Evolutionary conservation across 179 eudicot species (phyloP).

Genomic region (Sideroxylon spinosum): DNA sequence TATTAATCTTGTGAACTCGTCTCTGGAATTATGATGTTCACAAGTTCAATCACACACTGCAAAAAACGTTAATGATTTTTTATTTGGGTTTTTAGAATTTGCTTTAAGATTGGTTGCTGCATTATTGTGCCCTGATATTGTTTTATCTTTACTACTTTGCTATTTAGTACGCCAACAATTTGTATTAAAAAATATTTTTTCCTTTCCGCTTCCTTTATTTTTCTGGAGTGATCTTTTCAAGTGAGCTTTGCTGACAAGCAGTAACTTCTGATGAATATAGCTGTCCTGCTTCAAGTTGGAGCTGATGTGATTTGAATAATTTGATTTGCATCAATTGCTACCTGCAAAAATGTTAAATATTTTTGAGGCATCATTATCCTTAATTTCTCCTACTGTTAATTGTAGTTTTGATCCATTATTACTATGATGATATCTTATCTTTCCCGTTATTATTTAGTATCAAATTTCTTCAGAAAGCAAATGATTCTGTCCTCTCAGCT

Average conservation of each 20-base stretch:
- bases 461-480: neutral
- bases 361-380: neutral
- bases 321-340: neutral
- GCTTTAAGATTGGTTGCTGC: neutral
- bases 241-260: neutral
- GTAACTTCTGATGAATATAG: neutral
- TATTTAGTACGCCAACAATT: neutral
- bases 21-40: too few species aligned
- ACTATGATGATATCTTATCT: neutral
- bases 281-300: neutral
- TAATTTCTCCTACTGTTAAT: neutral
- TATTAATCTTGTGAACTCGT: too few species aligned
- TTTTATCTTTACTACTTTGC: neutral
- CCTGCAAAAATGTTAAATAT: neutral
- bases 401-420: neutral
- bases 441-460: neutral
- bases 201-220: too few species aligned
- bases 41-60: too few species aligned
- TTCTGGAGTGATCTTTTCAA: neutral
- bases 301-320: neutral
- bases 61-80: too few species aligned
- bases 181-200: neutral
- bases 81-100: too few species aligned
- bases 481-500: constrained; percentile 11
- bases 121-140: neutral